Evolutionary conservation across 148 eudicot genomes (phyloP), one percentile per base, ranked within the genome.

Genomic region (Dysphania ambrosioides): DNA sequence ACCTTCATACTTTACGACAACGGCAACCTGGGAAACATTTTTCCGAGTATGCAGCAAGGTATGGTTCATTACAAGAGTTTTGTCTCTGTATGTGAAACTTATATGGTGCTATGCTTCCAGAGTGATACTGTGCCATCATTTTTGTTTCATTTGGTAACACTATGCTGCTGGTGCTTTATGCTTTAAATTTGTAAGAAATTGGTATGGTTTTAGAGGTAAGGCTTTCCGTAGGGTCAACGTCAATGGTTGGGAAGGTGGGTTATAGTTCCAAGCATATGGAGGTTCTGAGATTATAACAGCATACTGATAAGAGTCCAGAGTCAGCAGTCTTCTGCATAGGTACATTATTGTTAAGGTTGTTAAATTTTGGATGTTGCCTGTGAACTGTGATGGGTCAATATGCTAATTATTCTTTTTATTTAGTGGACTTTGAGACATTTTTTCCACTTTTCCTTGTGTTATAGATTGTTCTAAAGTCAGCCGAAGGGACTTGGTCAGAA

Each of bases 41-140:
- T 71, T 91, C 98, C 0, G 98, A 93, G 77, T 89, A 91, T 79
- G 98, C 98, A 13, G 94, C 97, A 69, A 81, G 98, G 98, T 93
- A 84, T 77, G 86, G 5, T 4, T 42, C 44, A 21, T 31, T 12
- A 67, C 71, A 67, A 40, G 21, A 0, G 53, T 10, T 26, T 23
- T 26, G 16, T 27, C 5, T 35, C 15, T 19, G n/a, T 9, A 18
- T 66, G 19, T 65, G 2, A 64, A 64, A 18, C 8, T 44, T 66
- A 44, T 44, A 56, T 63, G 23, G 9, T 61, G 40, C 64, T 57
- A 21, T 53, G 41, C 73, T 12, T 26, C 42, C 10, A 38, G 56
- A 59, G 57, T 47, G 53, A 47, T 59, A 59, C 1, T 15, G 27
- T 56, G 60, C 57, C 27, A 68, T 41, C 73, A 16, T 58, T 6